Evolutionary conservation across 139 green algal genomes (phyloP).

Genomic region (Tetradesmus obliquus): DNA sequence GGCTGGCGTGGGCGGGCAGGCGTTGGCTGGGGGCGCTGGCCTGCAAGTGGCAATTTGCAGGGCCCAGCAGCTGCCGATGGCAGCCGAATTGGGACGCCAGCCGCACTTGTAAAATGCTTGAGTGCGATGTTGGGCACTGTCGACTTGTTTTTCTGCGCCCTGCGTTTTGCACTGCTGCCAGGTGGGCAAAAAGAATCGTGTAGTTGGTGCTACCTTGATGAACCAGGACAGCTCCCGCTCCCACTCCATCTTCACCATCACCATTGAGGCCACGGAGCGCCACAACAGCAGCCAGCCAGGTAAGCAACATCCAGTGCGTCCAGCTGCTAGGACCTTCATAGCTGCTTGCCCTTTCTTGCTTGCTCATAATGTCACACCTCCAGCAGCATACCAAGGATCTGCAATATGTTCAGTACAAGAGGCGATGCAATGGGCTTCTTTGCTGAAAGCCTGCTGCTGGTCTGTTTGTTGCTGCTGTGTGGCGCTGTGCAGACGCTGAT

Average conservation of each 20-base stretch:
- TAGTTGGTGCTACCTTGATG: constrained; percentile 84
- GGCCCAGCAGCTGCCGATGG: not conserved
- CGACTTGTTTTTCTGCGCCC: not conserved
- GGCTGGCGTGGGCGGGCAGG: not conserved
- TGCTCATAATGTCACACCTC: not conserved
- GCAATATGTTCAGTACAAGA: no score
- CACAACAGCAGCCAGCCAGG: constrained; percentile 50
- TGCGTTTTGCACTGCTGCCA: constrained; percentile 41
- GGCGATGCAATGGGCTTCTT: not conserved
- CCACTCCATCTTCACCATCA: constrained; percentile 92
- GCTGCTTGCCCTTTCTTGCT: not conserved
- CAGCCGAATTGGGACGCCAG: not conserved
- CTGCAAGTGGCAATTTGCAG: not conserved
- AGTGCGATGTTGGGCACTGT: not conserved
- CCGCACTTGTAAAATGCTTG: not conserved
- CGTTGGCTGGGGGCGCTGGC: not conserved
- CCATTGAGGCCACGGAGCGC: constrained; percentile 77
- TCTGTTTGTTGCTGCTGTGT: not conserved
- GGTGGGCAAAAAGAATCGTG: constrained; percentile 83
- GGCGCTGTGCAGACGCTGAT: constrained; percentile 7
- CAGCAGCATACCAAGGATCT: not conserved
- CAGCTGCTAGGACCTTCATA: not conserved
- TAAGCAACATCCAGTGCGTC: not conserved
- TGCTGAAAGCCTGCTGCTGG: not conserved
- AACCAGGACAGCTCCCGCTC: constrained; percentile 89